These are phyloP conservation scores for Penicillium daleae DNA, from an alignment of 495 filamentous ascomycete species.

Conservation along the genomic window DNA sequence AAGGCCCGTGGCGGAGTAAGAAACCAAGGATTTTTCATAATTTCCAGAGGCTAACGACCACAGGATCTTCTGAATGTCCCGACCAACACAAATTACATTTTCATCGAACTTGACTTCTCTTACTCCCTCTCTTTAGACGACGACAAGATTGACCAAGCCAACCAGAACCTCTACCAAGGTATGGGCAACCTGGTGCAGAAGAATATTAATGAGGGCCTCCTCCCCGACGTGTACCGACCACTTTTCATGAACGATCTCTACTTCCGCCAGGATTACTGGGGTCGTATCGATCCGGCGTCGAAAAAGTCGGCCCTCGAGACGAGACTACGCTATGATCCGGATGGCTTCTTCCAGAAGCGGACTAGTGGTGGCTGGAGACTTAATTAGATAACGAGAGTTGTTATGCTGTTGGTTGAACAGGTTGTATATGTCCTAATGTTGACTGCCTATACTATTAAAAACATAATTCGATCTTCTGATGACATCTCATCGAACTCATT, in stretches of 20 bases:
- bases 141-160: constrained; percentile 51
- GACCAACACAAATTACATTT: constrained; percentile 54
- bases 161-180: constrained; percentile 43
- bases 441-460: background rate
- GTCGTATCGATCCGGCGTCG: constrained; percentile 51
- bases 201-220: constrained; percentile 46
- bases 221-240: constrained; percentile 57
- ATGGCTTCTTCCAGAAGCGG: constrained; percentile 58
- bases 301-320: constrained; percentile 47
- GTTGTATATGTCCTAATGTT: background rate
- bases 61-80: constrained; percentile 58
- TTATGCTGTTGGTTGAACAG: background rate
- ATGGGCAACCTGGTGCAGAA: constrained; percentile 36
- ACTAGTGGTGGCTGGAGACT: constrained; percentile 57
- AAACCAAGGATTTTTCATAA: background rate
- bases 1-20: constrained; percentile 50
- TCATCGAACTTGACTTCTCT: constrained; percentile 61
- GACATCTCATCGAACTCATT: background rate
- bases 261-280: constrained; percentile 62
- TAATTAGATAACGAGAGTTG: constrained; percentile 14
- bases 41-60: constrained; percentile 6
- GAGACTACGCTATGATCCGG: constrained; percentile 55
- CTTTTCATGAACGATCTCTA: constrained; percentile 65
- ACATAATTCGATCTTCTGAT: background rate
- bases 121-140: constrained; percentile 50